Evolutionary conservation across 805 yeast species (phyloP).

Genomic region (Yamadazyma akitaensis): DNA sequence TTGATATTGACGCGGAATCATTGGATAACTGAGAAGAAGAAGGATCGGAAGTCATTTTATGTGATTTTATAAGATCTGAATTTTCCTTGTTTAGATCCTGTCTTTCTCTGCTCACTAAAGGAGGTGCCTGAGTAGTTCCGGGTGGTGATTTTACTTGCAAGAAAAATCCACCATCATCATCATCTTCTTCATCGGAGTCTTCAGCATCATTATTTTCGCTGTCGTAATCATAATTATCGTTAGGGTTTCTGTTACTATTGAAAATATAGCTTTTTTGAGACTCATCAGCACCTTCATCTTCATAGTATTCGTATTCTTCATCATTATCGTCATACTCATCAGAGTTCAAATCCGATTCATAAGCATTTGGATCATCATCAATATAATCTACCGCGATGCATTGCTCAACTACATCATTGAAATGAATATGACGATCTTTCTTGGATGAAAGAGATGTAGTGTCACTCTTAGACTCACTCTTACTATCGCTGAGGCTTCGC

Average conservation of each 20-base stretch:
- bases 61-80: background rate
- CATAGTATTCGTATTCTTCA: conserved; percentile 24
- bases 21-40: conserved; percentile 18
- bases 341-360: conserved; percentile 5
- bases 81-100: conserved; percentile 13
- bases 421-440: conserved; percentile 73
- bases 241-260: conserved; percentile 2
- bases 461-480: background rate
- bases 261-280: conserved; percentile 15
- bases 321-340: conserved; percentile 18
- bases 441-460: background rate
- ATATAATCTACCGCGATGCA: conserved; percentile 72
- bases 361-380: conserved; percentile 35
- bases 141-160: conserved; percentile 48
- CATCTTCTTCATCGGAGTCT: conserved; percentile 41
- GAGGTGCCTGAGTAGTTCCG: conserved; percentile 26
- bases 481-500: background rate
- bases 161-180: conserved; percentile 69
- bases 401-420: conserved; percentile 91
- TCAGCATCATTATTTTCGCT: conserved; percentile 23
- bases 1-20: conserved; percentile 29
- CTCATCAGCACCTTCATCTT: conserved; percentile 21
- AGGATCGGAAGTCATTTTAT: background rate
- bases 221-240: conserved; percentile 15
- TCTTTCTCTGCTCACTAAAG: conserved; percentile 12